Conservation (phyloP, 495 filamentous ascomycete species). For the Neurospora sp. region DNA sequence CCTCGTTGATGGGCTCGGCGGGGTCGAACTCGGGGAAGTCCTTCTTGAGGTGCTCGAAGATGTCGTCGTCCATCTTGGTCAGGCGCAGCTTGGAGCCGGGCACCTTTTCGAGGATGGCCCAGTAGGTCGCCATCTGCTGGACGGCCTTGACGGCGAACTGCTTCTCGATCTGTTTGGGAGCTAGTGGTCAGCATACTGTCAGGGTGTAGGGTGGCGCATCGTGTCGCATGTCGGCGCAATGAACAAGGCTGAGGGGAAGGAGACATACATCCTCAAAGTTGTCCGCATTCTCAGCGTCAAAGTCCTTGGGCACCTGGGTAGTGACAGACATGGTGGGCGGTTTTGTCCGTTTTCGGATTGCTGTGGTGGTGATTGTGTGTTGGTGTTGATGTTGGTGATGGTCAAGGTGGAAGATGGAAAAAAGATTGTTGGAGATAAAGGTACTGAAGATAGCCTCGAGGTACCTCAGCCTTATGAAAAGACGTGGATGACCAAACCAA, state of each 20-base stretch:
- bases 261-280: slow-evolving; percentile 39
- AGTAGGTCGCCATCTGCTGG: slow-evolving; percentile 93
- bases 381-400: neutral
- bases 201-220: neutral
- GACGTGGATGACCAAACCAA: neutral
- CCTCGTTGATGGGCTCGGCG: slow-evolving; percentile 67
- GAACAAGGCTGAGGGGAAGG: neutral
- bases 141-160: slow-evolving; percentile 98
- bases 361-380: neutral
- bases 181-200: neutral
- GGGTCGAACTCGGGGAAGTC: slow-evolving; percentile 93
- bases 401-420: neutral
- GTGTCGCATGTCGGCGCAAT: neutral
- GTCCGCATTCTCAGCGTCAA: slow-evolving; percentile 36
- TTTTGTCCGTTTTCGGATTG: neutral
- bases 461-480: neutral
- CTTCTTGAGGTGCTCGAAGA: slow-evolving; percentile 71
- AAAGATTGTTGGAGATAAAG: neutral
- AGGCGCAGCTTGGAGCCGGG: slow-evolving; percentile 76
- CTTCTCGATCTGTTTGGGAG: slow-evolving; percentile 73
- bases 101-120: slow-evolving; percentile 84
- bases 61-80: slow-evolving; percentile 90
- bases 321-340: neutral
- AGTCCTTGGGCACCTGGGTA: slow-evolving; percentile 23
- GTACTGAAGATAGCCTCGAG: neutral